These are phyloP conservation scores for Rubroboletus pulcherrimus DNA, from an alignment of 768 basidiomycete species.

Conservation along the genomic window DNA sequence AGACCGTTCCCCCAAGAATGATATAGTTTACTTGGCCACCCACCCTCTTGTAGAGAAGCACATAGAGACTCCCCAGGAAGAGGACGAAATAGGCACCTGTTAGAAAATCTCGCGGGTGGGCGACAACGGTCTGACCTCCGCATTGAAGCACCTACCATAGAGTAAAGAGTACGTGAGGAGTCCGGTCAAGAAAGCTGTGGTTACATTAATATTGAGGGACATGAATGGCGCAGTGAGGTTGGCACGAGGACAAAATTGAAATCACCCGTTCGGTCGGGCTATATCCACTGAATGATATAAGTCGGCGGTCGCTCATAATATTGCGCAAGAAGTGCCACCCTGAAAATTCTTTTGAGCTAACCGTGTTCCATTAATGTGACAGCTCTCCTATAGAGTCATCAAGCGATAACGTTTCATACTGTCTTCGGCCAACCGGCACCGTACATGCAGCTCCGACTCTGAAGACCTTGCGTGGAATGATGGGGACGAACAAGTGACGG, in stretches of 20 bases:
- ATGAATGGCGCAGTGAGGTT: not conserved
- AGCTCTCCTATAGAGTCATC: too few relatives aligned
- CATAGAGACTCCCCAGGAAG: slow-evolving; percentile 5
- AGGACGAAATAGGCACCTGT: slow-evolving; percentile 7
- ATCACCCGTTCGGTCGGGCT: not conserved
- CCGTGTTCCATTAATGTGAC: too few relatives aligned
- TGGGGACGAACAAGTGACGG: not conserved
- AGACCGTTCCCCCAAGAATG: not conserved
- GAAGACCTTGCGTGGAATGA: not conserved
- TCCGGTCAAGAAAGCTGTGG: slow-evolving; percentile 8
- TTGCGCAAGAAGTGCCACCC: too few relatives aligned
- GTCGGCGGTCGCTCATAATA: too few relatives aligned
- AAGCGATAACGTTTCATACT: too few relatives aligned
- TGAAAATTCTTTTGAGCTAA: too few relatives aligned
- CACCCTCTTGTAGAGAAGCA: not conserved
- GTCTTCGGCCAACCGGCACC: too few relatives aligned
- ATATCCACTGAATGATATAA: not conserved
- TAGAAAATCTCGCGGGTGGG: not conserved
- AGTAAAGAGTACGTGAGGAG: slow-evolving; percentile 6
- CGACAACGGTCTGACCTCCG: not conserved
- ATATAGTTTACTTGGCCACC: not conserved
- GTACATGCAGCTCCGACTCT: not conserved
- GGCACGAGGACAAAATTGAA: too few relatives aligned
- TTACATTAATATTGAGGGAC: slow-evolving; percentile 1
- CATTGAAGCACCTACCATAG: not conserved